phyloP scores from a whole-genome alignment of 495 filamentous ascomycete genomes.

The Neurospora hispaniola region DNA sequence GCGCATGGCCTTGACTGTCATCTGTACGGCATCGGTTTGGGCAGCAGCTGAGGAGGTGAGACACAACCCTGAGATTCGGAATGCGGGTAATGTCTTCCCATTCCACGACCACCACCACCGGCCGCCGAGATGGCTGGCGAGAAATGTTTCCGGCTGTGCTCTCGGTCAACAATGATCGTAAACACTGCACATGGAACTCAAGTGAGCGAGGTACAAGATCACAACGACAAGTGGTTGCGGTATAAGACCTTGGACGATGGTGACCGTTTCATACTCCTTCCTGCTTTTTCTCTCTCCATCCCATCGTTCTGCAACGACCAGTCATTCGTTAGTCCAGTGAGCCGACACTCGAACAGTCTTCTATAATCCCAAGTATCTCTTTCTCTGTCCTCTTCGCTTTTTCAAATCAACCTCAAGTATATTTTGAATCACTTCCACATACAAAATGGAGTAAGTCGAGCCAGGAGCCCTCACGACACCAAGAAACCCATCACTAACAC shows the following conservation, averaged over 20 bases:
- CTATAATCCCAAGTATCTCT: background rate
- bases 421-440: background rate
- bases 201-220: background rate
- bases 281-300: background rate
- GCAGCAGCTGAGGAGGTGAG: background rate
- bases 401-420: background rate
- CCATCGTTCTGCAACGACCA: background rate
- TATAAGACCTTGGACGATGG: background rate
- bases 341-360: background rate
- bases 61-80: background rate
- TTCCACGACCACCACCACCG: conserved; percentile 2
- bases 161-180: background rate
- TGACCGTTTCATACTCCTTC: background rate
- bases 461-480: background rate
- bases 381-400: background rate
- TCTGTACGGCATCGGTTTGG: background rate
- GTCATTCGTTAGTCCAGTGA: background rate
- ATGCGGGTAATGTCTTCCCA: conserved; percentile 4
- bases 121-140: background rate
- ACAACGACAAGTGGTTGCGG: background rate
- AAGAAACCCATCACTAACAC: background rate
- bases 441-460: conserved; percentile 3
- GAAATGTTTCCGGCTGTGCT: background rate
- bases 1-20: background rate
- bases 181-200: background rate